Conservation (phyloP, 768 basidiomycete genomes). For the Rhizopogon roseolus region DNA sequence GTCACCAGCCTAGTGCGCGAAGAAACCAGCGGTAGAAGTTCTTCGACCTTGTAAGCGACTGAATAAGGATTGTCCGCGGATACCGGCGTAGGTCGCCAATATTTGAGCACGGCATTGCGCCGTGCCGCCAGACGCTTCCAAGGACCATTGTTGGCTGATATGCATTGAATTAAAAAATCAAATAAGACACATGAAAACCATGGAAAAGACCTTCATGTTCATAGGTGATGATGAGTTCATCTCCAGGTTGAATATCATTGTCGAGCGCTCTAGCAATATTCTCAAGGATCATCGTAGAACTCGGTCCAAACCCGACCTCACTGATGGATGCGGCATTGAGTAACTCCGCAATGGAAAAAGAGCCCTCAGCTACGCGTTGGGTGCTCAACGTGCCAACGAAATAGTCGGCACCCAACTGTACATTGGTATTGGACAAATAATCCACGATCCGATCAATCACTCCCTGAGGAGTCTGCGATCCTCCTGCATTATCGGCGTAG, state of each 20-base stretch:
- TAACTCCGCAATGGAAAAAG: constrained; percentile 47
- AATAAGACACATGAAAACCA: neutral
- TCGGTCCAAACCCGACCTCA: constrained; percentile 64
- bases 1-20: constrained; percentile 67
- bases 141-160: constrained; percentile 62
- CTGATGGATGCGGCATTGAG: constrained; percentile 59
- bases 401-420: constrained; percentile 70
- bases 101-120: constrained; percentile 47
- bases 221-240: constrained; percentile 74
- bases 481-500: constrained; percentile 76
- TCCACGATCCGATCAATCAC: constrained; percentile 59
- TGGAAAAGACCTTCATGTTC: constrained; percentile 67
- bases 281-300: constrained; percentile 65
- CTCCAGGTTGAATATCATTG: constrained; percentile 45
- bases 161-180: neutral
- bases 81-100: constrained; percentile 51
- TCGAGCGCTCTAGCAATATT: constrained; percentile 66
- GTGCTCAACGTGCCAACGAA: constrained; percentile 51
- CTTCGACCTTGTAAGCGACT: constrained; percentile 45
- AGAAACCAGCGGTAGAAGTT: constrained; percentile 59
- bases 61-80: constrained; percentile 63
- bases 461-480: constrained; percentile 54
- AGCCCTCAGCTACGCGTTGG: constrained; percentile 45
- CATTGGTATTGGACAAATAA: constrained; percentile 70
- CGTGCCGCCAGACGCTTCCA: constrained; percentile 74